Percentiles rank a stretch among this genome's conserved stretches.
These are phyloP conservation scores for Penicillium sp. DNA, from an alignment of 2,329 filamentous ascomycete genomes.

Conservation along the genomic window DNA sequence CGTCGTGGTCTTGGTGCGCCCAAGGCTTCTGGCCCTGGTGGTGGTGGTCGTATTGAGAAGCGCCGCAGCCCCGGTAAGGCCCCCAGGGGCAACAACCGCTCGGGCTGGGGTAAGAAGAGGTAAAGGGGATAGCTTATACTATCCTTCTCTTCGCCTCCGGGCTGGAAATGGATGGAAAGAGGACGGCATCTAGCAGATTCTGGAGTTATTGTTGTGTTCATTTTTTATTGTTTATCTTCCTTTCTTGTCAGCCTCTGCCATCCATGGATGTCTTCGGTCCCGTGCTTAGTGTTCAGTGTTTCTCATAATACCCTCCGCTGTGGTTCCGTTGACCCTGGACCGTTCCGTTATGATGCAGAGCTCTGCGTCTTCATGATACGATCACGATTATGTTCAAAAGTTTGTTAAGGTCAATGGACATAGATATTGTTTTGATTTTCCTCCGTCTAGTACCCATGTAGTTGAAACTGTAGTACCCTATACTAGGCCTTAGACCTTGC, in stretches of 20 bases:
- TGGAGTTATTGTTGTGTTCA: conserved; percentile 7
- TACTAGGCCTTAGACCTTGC: background rate
- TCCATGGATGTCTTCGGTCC: conserved; percentile 10
- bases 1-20: conserved; percentile 29
- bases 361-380: conserved; percentile 11
- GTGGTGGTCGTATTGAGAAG: conserved; percentile 31
- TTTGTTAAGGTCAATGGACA: conserved; percentile 11
- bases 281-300: conserved; percentile 9
- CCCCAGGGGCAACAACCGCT: conserved; percentile 4
- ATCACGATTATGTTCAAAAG: conserved; percentile 16
- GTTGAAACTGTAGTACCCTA: background rate
- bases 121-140: background rate
- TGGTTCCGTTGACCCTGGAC: conserved; percentile 14
- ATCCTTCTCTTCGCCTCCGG: background rate
- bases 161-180: background rate
- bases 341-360: conserved; percentile 7
- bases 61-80: conserved; percentile 23
- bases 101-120: conserved; percentile 13
- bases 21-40: conserved; percentile 26
- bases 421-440: conserved; percentile 4
- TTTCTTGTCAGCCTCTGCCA: conserved; percentile 4
- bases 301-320: conserved; percentile 15
- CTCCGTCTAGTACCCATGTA: background rate
- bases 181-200: conserved; percentile 11
- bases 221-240: background rate